A percentile compares a stretch with the other conserved stretches of the same genome.
phyloP scores from a whole-genome alignment of 257 asterid genomes.

The Lithospermum erythrorhizon region DNA sequence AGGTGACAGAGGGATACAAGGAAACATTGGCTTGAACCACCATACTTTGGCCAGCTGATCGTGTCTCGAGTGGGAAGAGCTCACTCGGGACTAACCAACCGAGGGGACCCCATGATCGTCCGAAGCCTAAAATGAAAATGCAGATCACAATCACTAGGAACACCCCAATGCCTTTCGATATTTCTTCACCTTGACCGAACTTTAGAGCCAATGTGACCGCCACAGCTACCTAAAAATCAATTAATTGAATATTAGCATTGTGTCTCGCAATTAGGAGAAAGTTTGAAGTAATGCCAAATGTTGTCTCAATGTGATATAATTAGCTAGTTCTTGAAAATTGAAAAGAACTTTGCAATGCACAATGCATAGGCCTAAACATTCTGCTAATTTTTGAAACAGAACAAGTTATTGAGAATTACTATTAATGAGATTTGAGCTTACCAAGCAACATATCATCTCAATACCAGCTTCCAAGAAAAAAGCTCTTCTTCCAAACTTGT shows the following conservation, averaged over 20 bases:
- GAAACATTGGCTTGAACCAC: conserved; percentile 6
- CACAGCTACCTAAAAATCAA: not conserved
- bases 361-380: no score
- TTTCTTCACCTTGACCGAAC: not conserved
- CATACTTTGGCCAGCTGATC: conserved; percentile 7
- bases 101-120: conserved; percentile 9
- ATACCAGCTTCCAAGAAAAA: not conserved
- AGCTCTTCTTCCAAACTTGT: conserved; percentile 6
- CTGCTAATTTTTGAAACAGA: not conserved
- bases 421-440: not conserved
- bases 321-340: no score
- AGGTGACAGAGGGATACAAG: conserved; percentile 7
- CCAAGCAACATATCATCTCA: not conserved
- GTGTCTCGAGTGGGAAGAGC: conserved; percentile 3
- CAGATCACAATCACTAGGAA: conserved; percentile 1
- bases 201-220: not conserved
- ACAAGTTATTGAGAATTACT: not conserved
- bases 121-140: not conserved
- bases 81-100: conserved; percentile 12
- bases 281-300: no score
- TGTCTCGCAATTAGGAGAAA: no score
- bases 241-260: no score
- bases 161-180: not conserved
- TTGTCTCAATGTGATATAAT: no score
- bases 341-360: no score